Percentiles rank a stretch among this genome's conserved stretches.
Conservation (phyloP, 495 filamentous ascomycete genomes). For the Rhypophila decipiens region DNA sequence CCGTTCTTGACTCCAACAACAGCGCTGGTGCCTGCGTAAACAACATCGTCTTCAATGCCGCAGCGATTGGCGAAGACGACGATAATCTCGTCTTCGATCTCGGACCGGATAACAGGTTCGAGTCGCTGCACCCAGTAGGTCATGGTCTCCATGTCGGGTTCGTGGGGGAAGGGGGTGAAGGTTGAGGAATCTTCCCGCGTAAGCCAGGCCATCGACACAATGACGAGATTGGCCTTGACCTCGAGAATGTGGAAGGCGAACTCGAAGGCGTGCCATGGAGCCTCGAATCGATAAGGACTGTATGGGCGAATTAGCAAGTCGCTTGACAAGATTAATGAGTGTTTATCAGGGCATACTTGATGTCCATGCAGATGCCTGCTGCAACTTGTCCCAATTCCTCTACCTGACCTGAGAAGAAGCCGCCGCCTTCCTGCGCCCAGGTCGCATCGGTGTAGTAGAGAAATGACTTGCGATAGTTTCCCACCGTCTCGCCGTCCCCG, state of each 20-base stretch:
- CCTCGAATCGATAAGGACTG: constrained; percentile 52
- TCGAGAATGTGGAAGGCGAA: constrained; percentile 71
- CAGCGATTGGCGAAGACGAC: constrained; percentile 80
- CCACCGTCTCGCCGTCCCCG: constrained; percentile 60
- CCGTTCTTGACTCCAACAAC: constrained; percentile 70
- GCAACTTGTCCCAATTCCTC: constrained; percentile 56
- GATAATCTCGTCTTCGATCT: constrained; percentile 56
- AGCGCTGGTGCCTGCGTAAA: constrained; percentile 85
- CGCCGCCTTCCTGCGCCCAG: constrained; percentile 77
- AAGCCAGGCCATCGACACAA: constrained; percentile 88
- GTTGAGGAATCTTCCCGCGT: constrained; percentile 48
- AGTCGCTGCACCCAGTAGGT: constrained; percentile 82
- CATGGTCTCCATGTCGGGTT: constrained; percentile 75
- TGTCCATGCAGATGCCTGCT: constrained; percentile 83
- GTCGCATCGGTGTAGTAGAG: constrained; percentile 89
- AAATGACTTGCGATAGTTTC: constrained; percentile 84
- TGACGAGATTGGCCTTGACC: constrained; percentile 60
- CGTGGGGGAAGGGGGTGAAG: constrained; percentile 33
- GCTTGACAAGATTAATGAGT: neutral
- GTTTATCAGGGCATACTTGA: constrained; percentile 51
- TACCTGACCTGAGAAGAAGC: constrained; percentile 51
- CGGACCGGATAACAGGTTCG: constrained; percentile 59
- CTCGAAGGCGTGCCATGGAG: constrained; percentile 74
- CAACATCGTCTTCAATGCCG: constrained; percentile 60
- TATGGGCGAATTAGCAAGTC: neutral